Evolutionary conservation across 1,284 basidiomycete genomes (phyloP).

Genomic region (Tilletia horrida): DNA sequence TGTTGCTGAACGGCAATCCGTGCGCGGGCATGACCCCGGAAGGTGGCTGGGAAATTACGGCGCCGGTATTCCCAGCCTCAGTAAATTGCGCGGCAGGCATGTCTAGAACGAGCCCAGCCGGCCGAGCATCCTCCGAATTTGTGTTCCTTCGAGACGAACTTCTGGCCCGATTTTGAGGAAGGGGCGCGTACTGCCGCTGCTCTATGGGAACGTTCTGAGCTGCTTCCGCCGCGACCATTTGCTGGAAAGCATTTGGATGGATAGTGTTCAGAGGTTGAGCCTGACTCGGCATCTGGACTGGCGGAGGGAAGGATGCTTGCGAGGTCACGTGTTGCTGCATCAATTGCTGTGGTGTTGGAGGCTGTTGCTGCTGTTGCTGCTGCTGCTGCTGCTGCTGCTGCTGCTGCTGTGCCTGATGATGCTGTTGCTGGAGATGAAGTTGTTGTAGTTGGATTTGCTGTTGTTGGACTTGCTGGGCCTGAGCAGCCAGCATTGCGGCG

Average conservation of each 20-base stretch:
- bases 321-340: background rate
- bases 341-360: background rate
- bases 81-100: background rate
- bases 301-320: no score
- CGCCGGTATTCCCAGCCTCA: background rate
- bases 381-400: background rate
- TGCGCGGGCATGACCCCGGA: background rate
- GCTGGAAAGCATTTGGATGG: no score
- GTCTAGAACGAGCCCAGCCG: background rate
- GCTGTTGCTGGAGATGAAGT: background rate
- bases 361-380: slow-evolving; percentile 7
- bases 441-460: background rate
- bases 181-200: slow-evolving; percentile 9
- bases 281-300: no score
- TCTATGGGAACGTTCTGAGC: background rate
- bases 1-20: background rate
- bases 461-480: background rate
- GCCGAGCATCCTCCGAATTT: background rate
- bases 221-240: background rate
- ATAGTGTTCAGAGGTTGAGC: no score
- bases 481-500: background rate
- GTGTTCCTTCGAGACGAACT: slow-evolving; percentile 10
- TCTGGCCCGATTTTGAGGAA: slow-evolving; percentile 1
- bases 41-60: background rate
- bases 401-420: background rate